Percentiles rank a stretch among this genome's conserved stretches.
Conservation (phyloP, 306 rosid species). For the Fragaria ananassa region DNA sequence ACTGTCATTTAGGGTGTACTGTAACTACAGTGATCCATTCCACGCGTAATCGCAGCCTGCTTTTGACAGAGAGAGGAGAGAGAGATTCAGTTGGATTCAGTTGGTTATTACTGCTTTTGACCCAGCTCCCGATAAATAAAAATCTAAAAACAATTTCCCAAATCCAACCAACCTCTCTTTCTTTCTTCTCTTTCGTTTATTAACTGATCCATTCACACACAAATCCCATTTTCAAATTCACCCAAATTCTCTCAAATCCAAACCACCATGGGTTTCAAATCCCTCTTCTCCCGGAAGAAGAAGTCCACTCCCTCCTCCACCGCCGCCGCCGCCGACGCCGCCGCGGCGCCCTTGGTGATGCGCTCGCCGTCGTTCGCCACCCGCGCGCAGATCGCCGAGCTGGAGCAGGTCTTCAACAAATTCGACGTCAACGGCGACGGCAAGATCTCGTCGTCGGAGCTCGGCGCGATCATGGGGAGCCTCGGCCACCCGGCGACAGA, state of each 20-base stretch:
- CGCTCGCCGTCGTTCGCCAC: constrained; percentile 42
- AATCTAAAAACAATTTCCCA: not conserved
- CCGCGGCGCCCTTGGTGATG: constrained; percentile 4
- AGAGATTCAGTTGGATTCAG: constrained; percentile 5
- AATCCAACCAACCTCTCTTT: not conserved
- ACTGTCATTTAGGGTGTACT: not conserved
- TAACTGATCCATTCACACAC: not conserved
- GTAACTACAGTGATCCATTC: not conserved
- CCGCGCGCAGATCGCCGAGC: constrained; percentile 50
- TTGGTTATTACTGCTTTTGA: not conserved
- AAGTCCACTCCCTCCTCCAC: constrained; percentile 17
- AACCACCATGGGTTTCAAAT: constrained; percentile 59
- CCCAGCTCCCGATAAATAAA: not conserved
- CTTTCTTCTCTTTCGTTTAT: not conserved
- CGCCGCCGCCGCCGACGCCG: not conserved
- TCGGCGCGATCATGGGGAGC: constrained; percentile 67
- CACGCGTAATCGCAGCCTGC: not conserved
- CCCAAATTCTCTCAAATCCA: not conserved
- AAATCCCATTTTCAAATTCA: not conserved
- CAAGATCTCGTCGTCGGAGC: constrained; percentile 78
- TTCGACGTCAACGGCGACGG: constrained; percentile 93
- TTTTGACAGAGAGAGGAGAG: not conserved
- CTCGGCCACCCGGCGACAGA: constrained; percentile 55
- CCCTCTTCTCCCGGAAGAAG: constrained; percentile 55
- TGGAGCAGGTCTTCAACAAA: constrained; percentile 71